Evolutionary conservation across 2,329 filamentous ascomycete species (phyloP).

Genomic region (Endocalyx cinctus): DNA sequence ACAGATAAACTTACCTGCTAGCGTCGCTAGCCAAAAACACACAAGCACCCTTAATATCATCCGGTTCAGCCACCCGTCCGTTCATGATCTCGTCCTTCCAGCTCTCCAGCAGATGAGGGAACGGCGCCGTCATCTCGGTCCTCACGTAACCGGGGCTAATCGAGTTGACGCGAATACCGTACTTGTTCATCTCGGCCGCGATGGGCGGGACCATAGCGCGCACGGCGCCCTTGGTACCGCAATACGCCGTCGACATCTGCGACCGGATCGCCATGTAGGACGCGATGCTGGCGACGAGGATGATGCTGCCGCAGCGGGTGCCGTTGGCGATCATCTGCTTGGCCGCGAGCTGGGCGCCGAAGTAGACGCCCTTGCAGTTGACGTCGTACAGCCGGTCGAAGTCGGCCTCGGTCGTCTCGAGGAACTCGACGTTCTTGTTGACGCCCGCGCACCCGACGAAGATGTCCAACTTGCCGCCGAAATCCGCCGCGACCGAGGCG

Average conservation of each 20-base stretch:
- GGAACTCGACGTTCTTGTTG: conserved; percentile 38
- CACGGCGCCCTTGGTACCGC: conserved; percentile 43
- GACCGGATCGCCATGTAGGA: conserved; percentile 45
- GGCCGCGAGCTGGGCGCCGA: conserved; percentile 43
- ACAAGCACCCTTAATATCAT: conserved; percentile 45
- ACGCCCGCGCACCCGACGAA: conserved; percentile 36
- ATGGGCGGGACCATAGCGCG: conserved; percentile 42
- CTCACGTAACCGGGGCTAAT: conserved; percentile 37
- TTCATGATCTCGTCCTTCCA: conserved; percentile 48
- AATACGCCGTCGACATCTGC: conserved; percentile 43
- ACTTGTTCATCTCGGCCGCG: conserved; percentile 35
- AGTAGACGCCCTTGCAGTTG: conserved; percentile 41
- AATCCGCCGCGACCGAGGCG: conserved; percentile 11
- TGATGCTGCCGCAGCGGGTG: conserved; percentile 46
- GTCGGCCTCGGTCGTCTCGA: conserved; percentile 38
- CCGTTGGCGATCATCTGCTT: conserved; percentile 47
- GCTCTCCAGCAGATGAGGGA: conserved; percentile 40
- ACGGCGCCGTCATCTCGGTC: conserved; percentile 31
- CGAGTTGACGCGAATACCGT: conserved; percentile 37
- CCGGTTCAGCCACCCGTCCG: conserved; percentile 39
- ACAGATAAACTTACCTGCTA: conserved; percentile 30
- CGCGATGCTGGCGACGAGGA: conserved; percentile 50
- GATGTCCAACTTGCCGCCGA: conserved; percentile 10
- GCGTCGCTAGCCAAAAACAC: conserved; percentile 45
- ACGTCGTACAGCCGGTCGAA: conserved; percentile 36